Conservation (phyloP, 108 stramenopile genomes). For the Schizochytrium sp. region DNA sequence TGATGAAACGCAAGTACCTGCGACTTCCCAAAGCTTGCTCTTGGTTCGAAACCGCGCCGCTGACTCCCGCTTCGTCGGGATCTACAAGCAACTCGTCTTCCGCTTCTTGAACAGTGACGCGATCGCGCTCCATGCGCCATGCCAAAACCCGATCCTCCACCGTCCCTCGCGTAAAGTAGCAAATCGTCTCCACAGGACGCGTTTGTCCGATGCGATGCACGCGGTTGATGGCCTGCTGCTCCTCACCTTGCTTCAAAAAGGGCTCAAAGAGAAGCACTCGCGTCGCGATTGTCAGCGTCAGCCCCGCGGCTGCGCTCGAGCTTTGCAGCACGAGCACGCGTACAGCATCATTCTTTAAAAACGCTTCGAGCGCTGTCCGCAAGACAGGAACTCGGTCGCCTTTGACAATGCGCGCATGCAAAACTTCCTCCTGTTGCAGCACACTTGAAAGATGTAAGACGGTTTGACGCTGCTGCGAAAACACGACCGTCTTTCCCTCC, state of each 20-base stretch:
- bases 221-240: constrained; percentile 58
- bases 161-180: not conserved
- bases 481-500: constrained; percentile 38
- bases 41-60: too few relatives aligned
- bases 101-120: not conserved
- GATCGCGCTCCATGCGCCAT: not conserved
- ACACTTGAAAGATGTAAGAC: constrained; percentile 35
- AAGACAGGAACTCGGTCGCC: constrained; percentile 41
- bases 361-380: constrained; percentile 42
- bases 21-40: not conserved
- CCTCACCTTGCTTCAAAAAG: constrained; percentile 44
- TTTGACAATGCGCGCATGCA: constrained; percentile 38
- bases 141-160: constrained; percentile 16
- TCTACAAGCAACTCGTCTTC: not conserved
- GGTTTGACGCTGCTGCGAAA: constrained; percentile 43
- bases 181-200: not conserved
- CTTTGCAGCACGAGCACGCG: constrained; percentile 50
- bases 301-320: constrained; percentile 48
- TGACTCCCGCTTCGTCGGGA: not conserved
- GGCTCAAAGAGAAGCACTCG: constrained; percentile 62
- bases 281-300: constrained; percentile 56
- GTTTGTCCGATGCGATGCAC: constrained; percentile 33
- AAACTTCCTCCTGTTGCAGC: constrained; percentile 45
- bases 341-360: constrained; percentile 43
- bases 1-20: not conserved